Base-by-base conservation (phyloP, 768 basidiomycete genomes). In the Terana coerulea region DNA sequence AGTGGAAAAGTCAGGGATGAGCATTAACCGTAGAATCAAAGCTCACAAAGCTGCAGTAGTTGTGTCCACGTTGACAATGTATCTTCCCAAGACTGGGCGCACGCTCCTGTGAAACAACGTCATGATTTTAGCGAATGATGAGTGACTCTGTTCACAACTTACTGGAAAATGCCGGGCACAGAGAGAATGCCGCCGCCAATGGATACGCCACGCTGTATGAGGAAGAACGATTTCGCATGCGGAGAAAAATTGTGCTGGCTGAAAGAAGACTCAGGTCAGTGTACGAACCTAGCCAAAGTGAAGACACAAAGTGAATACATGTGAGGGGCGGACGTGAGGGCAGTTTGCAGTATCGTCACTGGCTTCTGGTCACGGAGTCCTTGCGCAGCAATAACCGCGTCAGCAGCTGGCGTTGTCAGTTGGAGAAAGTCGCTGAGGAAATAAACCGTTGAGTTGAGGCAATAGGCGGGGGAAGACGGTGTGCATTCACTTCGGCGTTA, bases 31-130 rank as follows among this genome's bases (percentile, higher is more conserved):
- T 3, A 31, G 21, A 5, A 14, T 2, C 15, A 4, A 30, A 21
- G 12, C 54, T 19, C 29, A 55, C 54, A 55, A 55, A 3, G 54
- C 49, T 12, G 54, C 54, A 3, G 54, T 45, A 10, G 54, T 55
- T 0, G 54, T 55, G 29, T 55, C 47, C 5, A 55, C 54, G 37
- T 50, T 55, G 6, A 55, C 36, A 11, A 55, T 49, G 35, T 46
- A 46, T 11, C 29, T 30, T 11, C 28, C 28, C 6, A 47, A 21
- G 14, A 30, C 24, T 15, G 54, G 49, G 11, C 54, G 48, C 1
- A 55, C 54, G 22, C 54, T 55, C 49, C 54, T 55, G 28, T 26
- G 40, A 10, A 8, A 31, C 7, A 15, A 28, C 11, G 21, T 6
- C 5, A 11, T 24, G 3, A 26, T 11, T n/a, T 21, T 26, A 19